Evolutionary conservation across 345 rosid genomes (phyloP).

Genomic region (Syzygium grande): DNA sequence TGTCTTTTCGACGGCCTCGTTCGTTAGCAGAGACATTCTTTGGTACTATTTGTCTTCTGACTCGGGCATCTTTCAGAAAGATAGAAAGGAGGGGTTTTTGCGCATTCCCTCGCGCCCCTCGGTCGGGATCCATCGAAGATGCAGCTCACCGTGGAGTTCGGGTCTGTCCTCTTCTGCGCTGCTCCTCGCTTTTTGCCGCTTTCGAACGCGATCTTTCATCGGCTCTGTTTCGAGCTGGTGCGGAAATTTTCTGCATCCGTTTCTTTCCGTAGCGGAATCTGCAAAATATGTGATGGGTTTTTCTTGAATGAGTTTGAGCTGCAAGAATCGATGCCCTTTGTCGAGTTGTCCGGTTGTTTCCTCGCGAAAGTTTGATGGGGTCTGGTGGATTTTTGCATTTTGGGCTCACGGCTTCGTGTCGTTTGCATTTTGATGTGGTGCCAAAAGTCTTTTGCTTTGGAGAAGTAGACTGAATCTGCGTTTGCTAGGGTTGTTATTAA

Average conservation of each 20-base stretch:
- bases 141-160: slow-evolving; percentile 84
- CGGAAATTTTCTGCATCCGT: neutral
- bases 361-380: neutral
- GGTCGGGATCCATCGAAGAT: slow-evolving; percentile 15
- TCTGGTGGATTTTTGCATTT: neutral
- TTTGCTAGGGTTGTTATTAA: neutral
- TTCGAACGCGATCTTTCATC: neutral
- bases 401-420: neutral
- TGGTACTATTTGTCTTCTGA: neutral
- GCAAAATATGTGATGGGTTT: neutral
- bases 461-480: neutral
- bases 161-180: slow-evolving; percentile 20
- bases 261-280: neutral
- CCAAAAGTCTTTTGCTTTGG: neutral
- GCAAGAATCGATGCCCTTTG: neutral
- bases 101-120: neutral
- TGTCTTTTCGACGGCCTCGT: neutral
- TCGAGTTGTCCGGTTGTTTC: neutral
- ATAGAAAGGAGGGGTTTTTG: neutral
- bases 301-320: neutral
- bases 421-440: neutral
- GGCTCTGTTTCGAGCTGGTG: neutral
- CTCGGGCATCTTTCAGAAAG: neutral
- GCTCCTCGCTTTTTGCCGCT: neutral
- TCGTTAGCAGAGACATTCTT: neutral